Evolutionary conservation across 1,139 yeast species (phyloP).

Genomic region (Taphrina confusa): DNA sequence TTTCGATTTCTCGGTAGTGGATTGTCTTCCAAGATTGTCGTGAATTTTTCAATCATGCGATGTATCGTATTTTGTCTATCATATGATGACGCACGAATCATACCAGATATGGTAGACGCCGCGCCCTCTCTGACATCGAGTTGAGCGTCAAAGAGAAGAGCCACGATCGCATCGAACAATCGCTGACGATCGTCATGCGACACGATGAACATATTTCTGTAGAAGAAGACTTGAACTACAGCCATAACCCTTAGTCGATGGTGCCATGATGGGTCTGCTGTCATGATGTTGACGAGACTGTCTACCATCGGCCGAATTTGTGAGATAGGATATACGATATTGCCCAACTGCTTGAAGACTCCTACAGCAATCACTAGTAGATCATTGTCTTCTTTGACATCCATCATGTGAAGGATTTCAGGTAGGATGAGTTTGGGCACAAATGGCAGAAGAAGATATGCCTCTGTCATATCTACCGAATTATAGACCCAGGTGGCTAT

Average conservation of each 20-base stretch:
- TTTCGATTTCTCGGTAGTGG: slow-evolving; percentile 35
- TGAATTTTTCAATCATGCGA: slow-evolving; percentile 50
- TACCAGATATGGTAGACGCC: slow-evolving; percentile 73
- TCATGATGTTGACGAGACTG: slow-evolving; percentile 54
- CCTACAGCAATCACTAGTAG: slow-evolving; percentile 63
- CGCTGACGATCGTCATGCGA: slow-evolving; percentile 53
- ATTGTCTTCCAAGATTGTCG: slow-evolving; percentile 46
- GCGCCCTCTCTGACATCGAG: slow-evolving; percentile 78
- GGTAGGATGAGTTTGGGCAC: slow-evolving; percentile 61
- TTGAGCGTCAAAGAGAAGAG: slow-evolving; percentile 61
- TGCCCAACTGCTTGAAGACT: slow-evolving; percentile 60
- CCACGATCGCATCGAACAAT: slow-evolving; percentile 58
- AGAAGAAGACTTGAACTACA: slow-evolving; percentile 72
- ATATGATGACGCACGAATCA: slow-evolving; percentile 74
- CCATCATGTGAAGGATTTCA: slow-evolving; percentile 64
- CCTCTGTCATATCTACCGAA: slow-evolving; percentile 36
- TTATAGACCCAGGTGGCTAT: slow-evolving; percentile 41
- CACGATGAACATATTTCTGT: slow-evolving; percentile 66
- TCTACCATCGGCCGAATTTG: slow-evolving; percentile 54
- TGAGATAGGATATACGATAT: slow-evolving; percentile 56
- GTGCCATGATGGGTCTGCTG: slow-evolving; percentile 58
- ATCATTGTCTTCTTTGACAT: slow-evolving; percentile 77
- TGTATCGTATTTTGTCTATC: slow-evolving; percentile 51
- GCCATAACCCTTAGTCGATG: slow-evolving; percentile 69
- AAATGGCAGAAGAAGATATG: slow-evolving; percentile 41